A percentile compares a stretch with the other conserved stretches of the same genome.
phyloP scores from a whole-genome alignment of 1,284 basidiomycete species.

The Anthracocystis walkeri region DNA sequence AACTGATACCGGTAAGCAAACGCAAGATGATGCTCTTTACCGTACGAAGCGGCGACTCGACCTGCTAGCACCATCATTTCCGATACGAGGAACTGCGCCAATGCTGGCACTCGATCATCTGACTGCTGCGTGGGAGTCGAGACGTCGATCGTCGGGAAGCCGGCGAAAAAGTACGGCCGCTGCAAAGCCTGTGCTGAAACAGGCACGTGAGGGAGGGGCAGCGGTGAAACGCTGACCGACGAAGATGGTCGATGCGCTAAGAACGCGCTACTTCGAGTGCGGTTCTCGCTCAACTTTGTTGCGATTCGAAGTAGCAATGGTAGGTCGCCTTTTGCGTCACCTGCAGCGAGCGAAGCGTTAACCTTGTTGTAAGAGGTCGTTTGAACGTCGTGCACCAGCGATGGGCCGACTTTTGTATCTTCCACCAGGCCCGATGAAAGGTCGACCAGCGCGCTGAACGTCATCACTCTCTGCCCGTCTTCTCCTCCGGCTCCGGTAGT shows the following conservation, averaged over 20 bases:
- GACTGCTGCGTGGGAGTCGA: neutral
- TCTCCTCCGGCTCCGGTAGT: constrained; percentile 67
- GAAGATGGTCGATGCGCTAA: constrained; percentile 3
- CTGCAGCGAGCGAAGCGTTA: constrained; percentile 54
- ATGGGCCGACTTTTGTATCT: constrained; percentile 80
- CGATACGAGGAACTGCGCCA: constrained; percentile 74
- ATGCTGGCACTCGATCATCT: neutral
- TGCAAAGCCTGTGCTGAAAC: constrained; percentile 2
- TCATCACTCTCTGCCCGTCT: constrained; percentile 74
- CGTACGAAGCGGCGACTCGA: constrained; percentile 81
- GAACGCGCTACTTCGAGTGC: constrained; percentile 11
- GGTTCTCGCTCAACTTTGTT: constrained; percentile 50
- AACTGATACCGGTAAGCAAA: constrained; percentile 76
- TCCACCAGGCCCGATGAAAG: constrained; percentile 75
- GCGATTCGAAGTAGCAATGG: constrained; percentile 70
- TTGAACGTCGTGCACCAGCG: constrained; percentile 79
- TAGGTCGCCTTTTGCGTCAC: constrained; percentile 61
- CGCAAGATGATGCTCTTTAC: constrained; percentile 76
- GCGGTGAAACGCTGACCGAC: constrained; percentile 22
- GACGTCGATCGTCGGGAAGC: constrained; percentile 48
- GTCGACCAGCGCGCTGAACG: constrained; percentile 84
- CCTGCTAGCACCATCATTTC: constrained; percentile 88
- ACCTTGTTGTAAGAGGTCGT: constrained; percentile 79
- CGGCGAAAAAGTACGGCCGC: constrained; percentile 50
- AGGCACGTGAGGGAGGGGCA: constrained; percentile 28